Evolutionary conservation across 352 stramenopile genomes (phyloP), one percentile per base, ranked within the genome.

Genomic region (Pythium periplocum): DNA sequence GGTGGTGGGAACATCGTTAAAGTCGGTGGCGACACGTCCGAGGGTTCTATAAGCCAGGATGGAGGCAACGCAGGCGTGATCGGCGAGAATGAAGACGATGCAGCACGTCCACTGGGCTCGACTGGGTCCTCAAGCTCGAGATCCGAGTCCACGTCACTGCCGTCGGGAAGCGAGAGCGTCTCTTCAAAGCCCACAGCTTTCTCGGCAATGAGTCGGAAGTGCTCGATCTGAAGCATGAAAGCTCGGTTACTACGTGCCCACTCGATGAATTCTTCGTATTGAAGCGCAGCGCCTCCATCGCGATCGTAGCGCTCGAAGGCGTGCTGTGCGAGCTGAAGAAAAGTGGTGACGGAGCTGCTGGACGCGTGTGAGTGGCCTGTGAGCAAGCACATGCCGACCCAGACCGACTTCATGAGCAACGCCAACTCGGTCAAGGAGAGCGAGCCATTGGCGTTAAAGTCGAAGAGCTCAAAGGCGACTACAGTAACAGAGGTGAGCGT

Each of bases 141-240:
- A 53, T 93, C 83, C 42, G 80, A 93, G 60, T 92, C 81, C 6
- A 70, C 62, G 43, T 93, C 83, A 33, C 79, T 90, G 10, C 70
- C 77, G 50, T 86, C 74, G 0, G 74, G 80, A 3, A 89, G 63
- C 26, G 75, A 86, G 0, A 86, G 47, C 45, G 74, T 68, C 17
- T 90, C 78, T 47, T 87, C 73, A 52, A 78, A 82, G 4, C 69
- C 75, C 3, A 86, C 66, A 1, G 72, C 73, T 11, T 86, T 91
- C 52, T 90, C 77, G 0, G 75, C 76, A 34, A 93, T 79, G 1
- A 85, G 58, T 0, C 78, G 78, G 38, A 93, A 92, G 9, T 78
- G 73, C 42, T 95, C 84, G 4, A 92, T 75, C 55, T 91, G 79
- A 8, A 93, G 62, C 82, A 95, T 93, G 40, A 95, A 93, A 39